Evolutionary conservation across 768 basidiomycete genomes (phyloP).

Genomic region (Tylopilus vinaceipallidus): DNA sequence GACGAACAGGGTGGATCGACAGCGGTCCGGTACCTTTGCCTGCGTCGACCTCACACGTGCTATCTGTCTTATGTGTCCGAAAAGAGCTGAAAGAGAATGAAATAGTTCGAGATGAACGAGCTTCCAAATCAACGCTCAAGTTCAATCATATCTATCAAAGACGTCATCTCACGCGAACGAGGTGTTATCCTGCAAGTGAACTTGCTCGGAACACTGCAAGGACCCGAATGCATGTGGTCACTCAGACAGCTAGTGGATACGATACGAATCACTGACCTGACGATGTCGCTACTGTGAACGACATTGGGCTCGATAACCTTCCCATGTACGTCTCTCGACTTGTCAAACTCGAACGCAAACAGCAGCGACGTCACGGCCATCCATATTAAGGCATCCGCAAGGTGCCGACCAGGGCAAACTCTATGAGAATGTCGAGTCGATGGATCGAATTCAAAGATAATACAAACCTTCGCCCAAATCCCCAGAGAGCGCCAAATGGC

Average conservation of each 20-base stretch:
- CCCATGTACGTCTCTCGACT: not conserved
- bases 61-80: too few species aligned
- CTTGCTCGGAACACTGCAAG: not conserved
- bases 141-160: not conserved
- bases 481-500: not conserved
- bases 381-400: not conserved
- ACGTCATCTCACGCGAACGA: not conserved
- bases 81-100: too few species aligned
- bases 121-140: not conserved
- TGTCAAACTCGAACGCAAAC: not conserved
- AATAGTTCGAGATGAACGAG: too few species aligned
- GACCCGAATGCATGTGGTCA: too few species aligned
- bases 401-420: conserved; percentile 6
- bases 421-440: not conserved
- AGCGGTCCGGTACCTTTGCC: too few species aligned
- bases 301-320: not conserved
- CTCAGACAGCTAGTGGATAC: too few species aligned
- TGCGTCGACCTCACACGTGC: too few species aligned
- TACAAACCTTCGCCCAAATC: not conserved
- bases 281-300: not conserved
- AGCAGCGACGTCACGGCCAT: not conserved
- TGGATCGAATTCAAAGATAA: too few species aligned
- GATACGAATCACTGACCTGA: not conserved
- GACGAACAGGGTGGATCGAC: too few species aligned
- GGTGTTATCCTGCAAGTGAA: not conserved